Evolutionary conservation across 2,329 filamentous ascomycete species (phyloP).

Genomic region (Atkinsonella texensis): DNA sequence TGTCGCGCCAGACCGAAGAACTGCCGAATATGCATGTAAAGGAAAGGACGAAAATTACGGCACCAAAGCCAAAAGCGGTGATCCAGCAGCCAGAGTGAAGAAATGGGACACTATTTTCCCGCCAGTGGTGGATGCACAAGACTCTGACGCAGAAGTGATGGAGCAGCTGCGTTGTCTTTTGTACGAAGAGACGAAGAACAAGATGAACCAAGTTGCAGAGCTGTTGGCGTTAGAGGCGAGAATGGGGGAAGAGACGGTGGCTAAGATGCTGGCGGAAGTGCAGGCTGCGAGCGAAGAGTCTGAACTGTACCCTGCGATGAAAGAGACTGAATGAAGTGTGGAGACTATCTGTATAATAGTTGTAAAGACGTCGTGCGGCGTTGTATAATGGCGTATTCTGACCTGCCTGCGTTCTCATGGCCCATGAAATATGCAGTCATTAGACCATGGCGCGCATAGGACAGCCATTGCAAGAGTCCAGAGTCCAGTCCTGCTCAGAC

Average conservation of each 20-base stretch:
- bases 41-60: conserved; percentile 64
- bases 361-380: background rate
- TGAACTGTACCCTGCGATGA: background rate
- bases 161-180: conserved; percentile 9
- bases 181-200: conserved; percentile 13
- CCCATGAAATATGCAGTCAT: too few species aligned
- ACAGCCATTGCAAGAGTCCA: too few species aligned
- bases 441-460: too few species aligned
- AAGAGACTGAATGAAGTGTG: conserved; percentile 5
- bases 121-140: conserved; percentile 20
- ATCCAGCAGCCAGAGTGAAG: conserved; percentile 19
- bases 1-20: conserved; percentile 51
- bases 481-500: too few species aligned
- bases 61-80: conserved; percentile 13
- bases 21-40: conserved; percentile 47
- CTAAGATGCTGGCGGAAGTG: conserved; percentile 11
- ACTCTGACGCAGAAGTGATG: conserved; percentile 13
- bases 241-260: conserved; percentile 13
- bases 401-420: too few species aligned
- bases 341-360: background rate
- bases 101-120: conserved; percentile 39
- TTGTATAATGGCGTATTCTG: background rate
- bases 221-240: conserved; percentile 19
- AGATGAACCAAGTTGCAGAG: conserved; percentile 16
- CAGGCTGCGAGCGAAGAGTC: conserved; percentile 6